Evolutionary conservation across 2,329 filamentous ascomycete genomes (phyloP).

Genomic region (Aspergillus eucalypticola): DNA sequence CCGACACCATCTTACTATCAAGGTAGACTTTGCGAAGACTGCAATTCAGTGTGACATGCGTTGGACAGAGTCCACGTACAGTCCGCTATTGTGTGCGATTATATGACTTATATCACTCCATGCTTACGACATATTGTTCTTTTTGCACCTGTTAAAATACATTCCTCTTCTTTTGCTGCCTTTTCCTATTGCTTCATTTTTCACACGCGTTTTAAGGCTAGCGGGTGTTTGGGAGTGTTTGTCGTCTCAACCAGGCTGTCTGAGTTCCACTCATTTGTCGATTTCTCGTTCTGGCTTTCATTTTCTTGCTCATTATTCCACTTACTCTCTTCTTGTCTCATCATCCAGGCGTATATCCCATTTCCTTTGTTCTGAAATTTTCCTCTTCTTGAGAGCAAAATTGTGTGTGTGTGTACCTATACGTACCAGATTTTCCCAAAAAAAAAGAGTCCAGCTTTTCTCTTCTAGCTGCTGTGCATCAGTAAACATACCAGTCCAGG

Average conservation of each 20-base stretch:
- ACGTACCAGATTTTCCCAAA: background rate
- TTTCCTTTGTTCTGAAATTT: constrained; percentile 3
- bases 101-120: constrained; percentile 17
- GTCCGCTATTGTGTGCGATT: constrained; percentile 12
- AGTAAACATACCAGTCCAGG: background rate
- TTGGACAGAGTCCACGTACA: background rate
- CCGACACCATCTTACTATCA: constrained; percentile 10
- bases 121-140: constrained; percentile 22
- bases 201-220: constrained; percentile 15
- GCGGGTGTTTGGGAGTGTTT: constrained; percentile 24
- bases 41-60: constrained; percentile 15
- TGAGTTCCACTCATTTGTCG: constrained; percentile 11
- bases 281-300: background rate
- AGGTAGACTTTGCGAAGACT: background rate
- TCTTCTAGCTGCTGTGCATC: constrained; percentile 1
- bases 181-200: constrained; percentile 1
- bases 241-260: constrained; percentile 19
- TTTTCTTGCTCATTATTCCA: background rate
- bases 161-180: constrained; percentile 13
- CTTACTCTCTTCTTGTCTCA: background rate
- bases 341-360: background rate
- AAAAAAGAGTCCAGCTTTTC: background rate
- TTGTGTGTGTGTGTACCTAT: background rate
- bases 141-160: constrained; percentile 29
- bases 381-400: constrained; percentile 2